These are phyloP conservation scores for Lactifluus rugatus DNA, from an alignment of 768 basidiomycete genomes.

Conservation along the genomic window DNA sequence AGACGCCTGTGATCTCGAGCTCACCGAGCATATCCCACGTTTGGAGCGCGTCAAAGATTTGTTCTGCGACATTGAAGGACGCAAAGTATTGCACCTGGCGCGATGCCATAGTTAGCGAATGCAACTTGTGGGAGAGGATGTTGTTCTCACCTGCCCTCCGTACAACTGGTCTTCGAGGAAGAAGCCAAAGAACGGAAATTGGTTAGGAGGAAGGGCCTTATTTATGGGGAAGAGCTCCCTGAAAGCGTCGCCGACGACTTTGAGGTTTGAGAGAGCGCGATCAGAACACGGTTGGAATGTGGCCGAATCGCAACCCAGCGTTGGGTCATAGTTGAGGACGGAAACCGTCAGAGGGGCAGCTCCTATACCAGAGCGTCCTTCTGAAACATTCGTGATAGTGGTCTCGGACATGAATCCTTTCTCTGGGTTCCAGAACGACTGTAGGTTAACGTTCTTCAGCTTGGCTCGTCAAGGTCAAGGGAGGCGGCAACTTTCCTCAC, in stretches of 20 bases:
- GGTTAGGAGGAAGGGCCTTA: not conserved
- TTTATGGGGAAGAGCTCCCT: slow-evolving; percentile 2
- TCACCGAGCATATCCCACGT: slow-evolving; percentile 22
- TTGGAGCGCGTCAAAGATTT: slow-evolving; percentile 23
- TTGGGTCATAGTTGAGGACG: slow-evolving; percentile 14
- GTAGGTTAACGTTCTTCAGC: not conserved
- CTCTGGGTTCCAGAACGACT: slow-evolving; percentile 15
- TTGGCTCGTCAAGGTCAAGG: not conserved
- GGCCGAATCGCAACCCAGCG: slow-evolving; percentile 5
- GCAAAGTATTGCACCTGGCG: slow-evolving; percentile 24
- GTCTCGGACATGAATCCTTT: slow-evolving; percentile 11
- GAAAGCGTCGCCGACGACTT: slow-evolving; percentile 8
- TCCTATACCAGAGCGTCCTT: slow-evolving; percentile 12
- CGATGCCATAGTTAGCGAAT: not conserved
- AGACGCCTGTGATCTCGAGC: slow-evolving; percentile 22
- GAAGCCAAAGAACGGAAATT: not conserved
- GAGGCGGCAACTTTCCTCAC: not conserved
- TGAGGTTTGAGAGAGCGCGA: slow-evolving; percentile 6
- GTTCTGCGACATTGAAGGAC: slow-evolving; percentile 25
- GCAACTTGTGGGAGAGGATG: not conserved
- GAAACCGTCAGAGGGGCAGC: not conserved
- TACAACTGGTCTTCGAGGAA: slow-evolving; percentile 3
- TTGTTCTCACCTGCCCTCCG: slow-evolving; percentile 3
- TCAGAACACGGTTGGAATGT: slow-evolving; percentile 16
- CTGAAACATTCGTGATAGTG: slow-evolving; percentile 6